phyloP scores from a whole-genome alignment of 2,329 filamentous ascomycete genomes.

The Fusarium illudens region DNA sequence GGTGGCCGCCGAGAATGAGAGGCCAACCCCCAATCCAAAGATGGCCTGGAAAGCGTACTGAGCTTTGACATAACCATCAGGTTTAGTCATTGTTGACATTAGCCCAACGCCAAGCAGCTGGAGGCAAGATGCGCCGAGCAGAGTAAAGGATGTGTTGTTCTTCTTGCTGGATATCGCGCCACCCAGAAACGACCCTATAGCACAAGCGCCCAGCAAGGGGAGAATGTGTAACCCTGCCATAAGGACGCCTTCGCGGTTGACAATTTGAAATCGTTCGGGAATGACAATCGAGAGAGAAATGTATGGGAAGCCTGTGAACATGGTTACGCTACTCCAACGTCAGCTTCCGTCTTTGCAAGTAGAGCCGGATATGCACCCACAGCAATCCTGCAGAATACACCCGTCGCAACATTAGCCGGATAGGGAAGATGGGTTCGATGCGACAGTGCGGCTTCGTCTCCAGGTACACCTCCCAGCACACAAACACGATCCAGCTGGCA shows the following conservation, averaged over 20 bases:
- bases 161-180: constrained; percentile 61
- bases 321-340: constrained; percentile 56
- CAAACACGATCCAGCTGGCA: constrained; percentile 58
- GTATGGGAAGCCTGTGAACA: constrained; percentile 66
- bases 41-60: constrained; percentile 65
- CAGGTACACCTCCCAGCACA: constrained; percentile 60
- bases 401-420: constrained; percentile 56
- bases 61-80: constrained; percentile 46
- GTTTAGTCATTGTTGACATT: constrained; percentile 54
- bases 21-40: constrained; percentile 66
- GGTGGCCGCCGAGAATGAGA: constrained; percentile 65
- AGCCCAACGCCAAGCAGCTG: constrained; percentile 63
- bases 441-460: constrained; percentile 47
- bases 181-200: constrained; percentile 64
- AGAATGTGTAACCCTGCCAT: constrained; percentile 66
- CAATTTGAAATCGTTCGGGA: constrained; percentile 68
- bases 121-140: constrained; percentile 59
- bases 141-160: constrained; percentile 62
- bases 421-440: constrained; percentile 65
- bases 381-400: constrained; percentile 61
- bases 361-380: constrained; percentile 47
- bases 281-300: constrained; percentile 66
- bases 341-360: neutral
- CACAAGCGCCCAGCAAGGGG: constrained; percentile 65
- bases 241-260: constrained; percentile 61